Base-by-base conservation (phyloP, 192 early-diverging fungal genomes). In the Coemansia sp. region DNA sequence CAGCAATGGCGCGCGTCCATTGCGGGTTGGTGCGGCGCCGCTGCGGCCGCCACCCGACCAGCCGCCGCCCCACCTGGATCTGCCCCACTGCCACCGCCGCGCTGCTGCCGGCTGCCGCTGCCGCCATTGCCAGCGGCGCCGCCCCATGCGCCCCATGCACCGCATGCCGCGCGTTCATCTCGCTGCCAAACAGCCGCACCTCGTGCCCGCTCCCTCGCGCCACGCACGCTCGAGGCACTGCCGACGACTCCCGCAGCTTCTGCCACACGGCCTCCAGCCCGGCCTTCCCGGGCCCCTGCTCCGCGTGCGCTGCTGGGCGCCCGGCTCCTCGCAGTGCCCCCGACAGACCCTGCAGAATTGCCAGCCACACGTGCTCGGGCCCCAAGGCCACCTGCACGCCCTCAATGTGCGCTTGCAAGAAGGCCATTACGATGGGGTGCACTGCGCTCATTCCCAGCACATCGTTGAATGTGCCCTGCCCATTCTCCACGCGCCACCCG, bases 331-430 rank as follows among this genome's bases (percentile, higher is more conserved):
- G 53, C 53, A 74, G 35, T 53, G 68, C 53, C 0, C 52, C 71
- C 3, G 61, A 28, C 39, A 68, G 42, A 12, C 65, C 57, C 60
- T 74, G 71, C 46, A 74, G 47, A 9, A 74, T 51, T 0, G 61
- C 60, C 15, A 74, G 65, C 71, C 71, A 74, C 8, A 74, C 31
- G 48, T 74, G 71, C 43, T 74, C 71, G 20, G 60, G 51, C 8
- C 64, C 71, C 71, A 74, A 43, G 8, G 46, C 39, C 50, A 68
- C 71, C 0, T 16, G 11, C 11, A 57, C 55, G 35, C 46, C 20
- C 35, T 63, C 65, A n/a, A 56, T 51, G 30, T 74, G 65, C 19
- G 71, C 71, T 15, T 61, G 45, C 41, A 50, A 59, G 50, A 74
- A 74, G 16, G 71, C 57, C 50, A 60, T 19, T 10, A 75, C 65